These are phyloP conservation scores for Neofusicoccum laricinum DNA, from an alignment of 2,329 filamentous ascomycete species.

Conservation along the genomic window DNA sequence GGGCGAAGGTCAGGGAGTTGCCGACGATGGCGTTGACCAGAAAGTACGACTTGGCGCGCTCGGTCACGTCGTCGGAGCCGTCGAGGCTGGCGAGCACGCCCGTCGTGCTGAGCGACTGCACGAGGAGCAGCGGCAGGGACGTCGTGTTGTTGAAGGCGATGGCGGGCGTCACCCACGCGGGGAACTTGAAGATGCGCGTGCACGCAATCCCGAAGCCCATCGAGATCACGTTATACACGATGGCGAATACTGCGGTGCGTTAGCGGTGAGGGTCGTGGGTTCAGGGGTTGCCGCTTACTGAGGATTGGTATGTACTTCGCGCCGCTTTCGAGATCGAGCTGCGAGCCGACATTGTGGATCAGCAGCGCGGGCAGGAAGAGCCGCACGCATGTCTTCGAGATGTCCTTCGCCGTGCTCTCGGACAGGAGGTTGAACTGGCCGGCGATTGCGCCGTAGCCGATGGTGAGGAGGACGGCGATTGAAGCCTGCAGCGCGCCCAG, in stretches of 20 bases:
- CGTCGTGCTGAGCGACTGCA: slow-evolving; percentile 53
- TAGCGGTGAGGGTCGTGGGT: slow-evolving; percentile 18
- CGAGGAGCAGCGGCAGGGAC: slow-evolving; percentile 50
- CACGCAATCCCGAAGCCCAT: slow-evolving; percentile 46
- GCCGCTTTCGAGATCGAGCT: slow-evolving; percentile 48
- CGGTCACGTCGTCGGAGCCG: slow-evolving; percentile 47
- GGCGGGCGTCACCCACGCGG: slow-evolving; percentile 53
- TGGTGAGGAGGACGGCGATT: slow-evolving; percentile 53
- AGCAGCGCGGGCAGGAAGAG: slow-evolving; percentile 54
- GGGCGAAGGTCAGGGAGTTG: slow-evolving; percentile 62
- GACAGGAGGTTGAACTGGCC: slow-evolving; percentile 51
- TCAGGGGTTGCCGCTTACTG: slow-evolving; percentile 30
- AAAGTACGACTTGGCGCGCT: slow-evolving; percentile 64
- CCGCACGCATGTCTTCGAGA: slow-evolving; percentile 52
- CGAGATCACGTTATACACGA: slow-evolving; percentile 49
- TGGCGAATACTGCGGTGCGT: slow-evolving; percentile 45
- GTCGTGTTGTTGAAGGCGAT: slow-evolving; percentile 59
- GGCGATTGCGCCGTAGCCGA: slow-evolving; percentile 51
- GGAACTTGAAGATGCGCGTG: slow-evolving; percentile 48
- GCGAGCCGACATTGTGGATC: slow-evolving; percentile 52
- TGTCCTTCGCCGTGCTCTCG: slow-evolving; percentile 48
- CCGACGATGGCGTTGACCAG: slow-evolving; percentile 63
- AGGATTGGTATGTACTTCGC: slow-evolving; percentile 49
- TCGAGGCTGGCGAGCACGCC: slow-evolving; percentile 53
- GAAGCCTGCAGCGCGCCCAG: slow-evolving; percentile 55